Percentiles rank a stretch among this genome's conserved stretches.
phyloP scores from a whole-genome alignment of 2,329 filamentous ascomycete species.

The Diaporthe vexans region DNA sequence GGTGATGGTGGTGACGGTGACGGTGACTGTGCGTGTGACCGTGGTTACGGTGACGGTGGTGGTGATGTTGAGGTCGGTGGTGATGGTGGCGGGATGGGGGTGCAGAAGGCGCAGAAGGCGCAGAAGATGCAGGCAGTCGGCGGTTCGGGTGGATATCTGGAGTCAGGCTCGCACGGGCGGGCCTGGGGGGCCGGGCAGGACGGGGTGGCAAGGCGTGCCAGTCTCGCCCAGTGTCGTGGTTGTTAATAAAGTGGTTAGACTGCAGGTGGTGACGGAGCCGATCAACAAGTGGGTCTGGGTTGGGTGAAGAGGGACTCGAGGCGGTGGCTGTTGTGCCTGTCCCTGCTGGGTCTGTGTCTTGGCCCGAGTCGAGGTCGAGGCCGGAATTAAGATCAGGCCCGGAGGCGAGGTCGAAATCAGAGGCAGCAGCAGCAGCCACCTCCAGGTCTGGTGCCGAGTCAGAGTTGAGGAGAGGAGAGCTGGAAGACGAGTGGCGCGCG shows the following conservation, averaged over 20 bases:
- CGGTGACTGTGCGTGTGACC: no score
- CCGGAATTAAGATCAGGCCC: neutral
- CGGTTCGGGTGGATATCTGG: constrained; percentile 38
- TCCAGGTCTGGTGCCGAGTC: constrained; percentile 17
- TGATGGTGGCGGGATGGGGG: neutral
- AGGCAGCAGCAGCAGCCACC: neutral
- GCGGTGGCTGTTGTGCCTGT: neutral
- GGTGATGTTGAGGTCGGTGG: neutral
- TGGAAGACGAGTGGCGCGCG: no score
- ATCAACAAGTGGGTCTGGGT: constrained; percentile 30
- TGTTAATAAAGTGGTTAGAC: constrained; percentile 12
- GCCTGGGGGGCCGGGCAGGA: constrained; percentile 7
- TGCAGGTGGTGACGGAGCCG: constrained; percentile 25
- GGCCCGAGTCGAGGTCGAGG: constrained; percentile 21
- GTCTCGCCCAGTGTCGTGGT: neutral
- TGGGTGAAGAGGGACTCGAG: constrained; percentile 24
- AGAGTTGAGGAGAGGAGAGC: constrained; percentile 1
- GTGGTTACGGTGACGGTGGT: no score
- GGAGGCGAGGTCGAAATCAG: neutral
- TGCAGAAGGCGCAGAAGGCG: neutral
- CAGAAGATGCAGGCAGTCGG: constrained; percentile 23
- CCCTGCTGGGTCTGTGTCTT: constrained; percentile 11
- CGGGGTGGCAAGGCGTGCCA: constrained; percentile 32
- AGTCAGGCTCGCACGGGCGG: constrained; percentile 35
- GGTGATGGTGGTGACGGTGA: neutral